A percentile compares a stretch with the other conserved stretches of the same genome.
phyloP scores from a whole-genome alignment of 352 stramenopile species.

The Peronospora farinosa region DNA sequence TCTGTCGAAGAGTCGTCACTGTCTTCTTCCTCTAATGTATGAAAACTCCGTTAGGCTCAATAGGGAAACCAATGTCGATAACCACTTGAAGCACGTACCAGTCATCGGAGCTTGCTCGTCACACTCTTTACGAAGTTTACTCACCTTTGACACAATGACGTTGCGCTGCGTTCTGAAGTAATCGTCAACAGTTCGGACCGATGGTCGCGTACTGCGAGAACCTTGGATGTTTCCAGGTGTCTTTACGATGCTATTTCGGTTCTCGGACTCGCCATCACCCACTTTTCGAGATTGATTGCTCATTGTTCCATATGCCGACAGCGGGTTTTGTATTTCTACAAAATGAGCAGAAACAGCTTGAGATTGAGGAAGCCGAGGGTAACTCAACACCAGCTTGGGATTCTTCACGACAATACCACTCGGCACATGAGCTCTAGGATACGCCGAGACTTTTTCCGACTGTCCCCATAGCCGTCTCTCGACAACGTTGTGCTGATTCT shows the following conservation, averaged over 20 bases:
- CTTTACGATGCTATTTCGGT: background rate
- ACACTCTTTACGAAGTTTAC: constrained; percentile 9
- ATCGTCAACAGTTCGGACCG: constrained; percentile 42
- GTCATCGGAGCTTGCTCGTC: constrained; percentile 15
- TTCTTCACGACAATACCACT: constrained; percentile 21
- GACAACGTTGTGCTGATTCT: background rate
- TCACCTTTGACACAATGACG: constrained; percentile 24
- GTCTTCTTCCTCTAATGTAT: constrained; percentile 32
- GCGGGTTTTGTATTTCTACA: constrained; percentile 42
- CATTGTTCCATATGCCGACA: constrained; percentile 28
- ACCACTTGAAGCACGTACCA: constrained; percentile 15
- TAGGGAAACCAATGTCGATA: background rate
- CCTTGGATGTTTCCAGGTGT: background rate
- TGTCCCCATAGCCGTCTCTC: constrained; percentile 23
- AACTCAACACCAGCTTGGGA: constrained; percentile 38
- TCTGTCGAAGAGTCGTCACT: constrained; percentile 38
- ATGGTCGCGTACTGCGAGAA: background rate
- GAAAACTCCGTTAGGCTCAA: background rate
- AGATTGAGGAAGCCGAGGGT: constrained; percentile 28
- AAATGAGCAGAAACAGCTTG: constrained; percentile 26
- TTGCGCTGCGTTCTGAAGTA: constrained; percentile 51
- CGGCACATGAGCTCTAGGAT: constrained; percentile 20
- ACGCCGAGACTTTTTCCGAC: constrained; percentile 13
- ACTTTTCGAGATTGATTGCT: constrained; percentile 6
- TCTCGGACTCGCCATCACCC: constrained; percentile 2